Conservation (phyloP, 768 basidiomycete species). For the Chalciporus sphaerocephalus region DNA sequence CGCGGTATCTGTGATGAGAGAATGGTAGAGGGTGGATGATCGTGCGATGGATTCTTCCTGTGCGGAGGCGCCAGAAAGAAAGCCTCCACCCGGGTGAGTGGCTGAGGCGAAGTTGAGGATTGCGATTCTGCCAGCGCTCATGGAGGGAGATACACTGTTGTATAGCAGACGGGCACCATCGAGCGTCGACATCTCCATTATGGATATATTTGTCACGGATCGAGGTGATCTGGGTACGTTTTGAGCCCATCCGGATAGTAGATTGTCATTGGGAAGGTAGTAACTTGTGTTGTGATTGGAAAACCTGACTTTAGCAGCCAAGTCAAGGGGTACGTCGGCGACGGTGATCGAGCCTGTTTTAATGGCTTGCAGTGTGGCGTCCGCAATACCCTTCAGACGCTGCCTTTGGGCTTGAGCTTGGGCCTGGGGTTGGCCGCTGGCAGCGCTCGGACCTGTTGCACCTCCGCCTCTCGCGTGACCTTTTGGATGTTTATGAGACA, state of each 20-base stretch:
- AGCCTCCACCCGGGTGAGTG: slow-evolving; percentile 72
- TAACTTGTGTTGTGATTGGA: slow-evolving; percentile 46
- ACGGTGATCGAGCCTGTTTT: slow-evolving; percentile 40
- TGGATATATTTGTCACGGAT: slow-evolving; percentile 36
- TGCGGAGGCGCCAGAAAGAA: slow-evolving; percentile 65
- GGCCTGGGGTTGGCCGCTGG: background rate
- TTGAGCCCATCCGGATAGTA: slow-evolving; percentile 44
- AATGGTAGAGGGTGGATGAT: slow-evolving; percentile 63
- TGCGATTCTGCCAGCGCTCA: slow-evolving; percentile 40
- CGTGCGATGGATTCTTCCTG: slow-evolving; percentile 82
- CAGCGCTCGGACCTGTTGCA: background rate
- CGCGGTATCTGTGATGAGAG: slow-evolving; percentile 52
- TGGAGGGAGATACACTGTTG: slow-evolving; percentile 13
- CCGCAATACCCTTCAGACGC: slow-evolving; percentile 42
- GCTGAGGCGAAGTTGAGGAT: slow-evolving; percentile 77
- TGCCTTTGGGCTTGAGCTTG: slow-evolving; percentile 6
- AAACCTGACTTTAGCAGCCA: slow-evolving; percentile 32
- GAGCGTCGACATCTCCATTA: slow-evolving; percentile 62
- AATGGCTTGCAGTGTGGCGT: slow-evolving; percentile 47
- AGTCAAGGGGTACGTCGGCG: slow-evolving; percentile 28
- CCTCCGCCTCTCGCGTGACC: background rate
- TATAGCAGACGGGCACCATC: slow-evolving; percentile 49
- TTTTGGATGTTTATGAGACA: background rate
- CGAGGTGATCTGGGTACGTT: slow-evolving; percentile 8
- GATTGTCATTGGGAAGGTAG: slow-evolving; percentile 45